Conservation (phyloP, 2,329 filamentous ascomycete species). For the Alternaria gansuensis region DNA sequence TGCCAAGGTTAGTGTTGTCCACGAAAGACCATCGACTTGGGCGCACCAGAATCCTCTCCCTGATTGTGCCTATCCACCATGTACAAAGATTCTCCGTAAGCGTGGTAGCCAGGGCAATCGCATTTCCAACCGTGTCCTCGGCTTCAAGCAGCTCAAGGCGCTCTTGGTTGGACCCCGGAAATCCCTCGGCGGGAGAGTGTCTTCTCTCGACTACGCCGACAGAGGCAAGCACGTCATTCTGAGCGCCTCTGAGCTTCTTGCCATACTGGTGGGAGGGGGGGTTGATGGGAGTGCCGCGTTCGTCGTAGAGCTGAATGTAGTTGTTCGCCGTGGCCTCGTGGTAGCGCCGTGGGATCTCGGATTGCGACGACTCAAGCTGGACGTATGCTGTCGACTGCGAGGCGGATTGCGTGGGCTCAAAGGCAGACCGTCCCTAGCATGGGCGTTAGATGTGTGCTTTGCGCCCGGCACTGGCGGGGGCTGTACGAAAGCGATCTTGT, state of each 20-base stretch:
- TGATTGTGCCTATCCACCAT: conserved; percentile 49
- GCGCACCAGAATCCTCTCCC: conserved; percentile 41
- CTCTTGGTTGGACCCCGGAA: conserved; percentile 41
- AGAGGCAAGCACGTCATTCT: conserved; percentile 59
- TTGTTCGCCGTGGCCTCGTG: conserved; percentile 37
- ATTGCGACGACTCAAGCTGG: conserved; percentile 38
- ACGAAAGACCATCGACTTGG: neutral
- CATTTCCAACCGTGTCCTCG: conserved; percentile 44
- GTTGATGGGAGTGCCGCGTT: conserved; percentile 57
- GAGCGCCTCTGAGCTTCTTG: conserved; percentile 54
- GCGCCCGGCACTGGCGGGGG: conserved; percentile 6
- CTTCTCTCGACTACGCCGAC: conserved; percentile 59
- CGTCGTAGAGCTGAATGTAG: conserved; percentile 56
- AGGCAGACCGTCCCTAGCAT: conserved; percentile 54
- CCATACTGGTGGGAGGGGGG: conserved; percentile 53
- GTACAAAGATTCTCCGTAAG: conserved; percentile 43
- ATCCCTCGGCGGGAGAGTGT: conserved; percentile 34
- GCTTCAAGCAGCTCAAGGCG: conserved; percentile 42
- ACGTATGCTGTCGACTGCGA: conserved; percentile 40
- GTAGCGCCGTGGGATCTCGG: conserved; percentile 36
- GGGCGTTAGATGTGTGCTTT: conserved; percentile 26
- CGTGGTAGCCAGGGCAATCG: conserved; percentile 35
- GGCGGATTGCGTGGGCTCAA: conserved; percentile 45
- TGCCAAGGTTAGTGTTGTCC: conserved; percentile 12
- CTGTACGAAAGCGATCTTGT: conserved; percentile 51